These are phyloP conservation scores for Elongisporangium senticosum DNA, from an alignment of 352 stramenopile species.

Conservation along the genomic window DNA sequence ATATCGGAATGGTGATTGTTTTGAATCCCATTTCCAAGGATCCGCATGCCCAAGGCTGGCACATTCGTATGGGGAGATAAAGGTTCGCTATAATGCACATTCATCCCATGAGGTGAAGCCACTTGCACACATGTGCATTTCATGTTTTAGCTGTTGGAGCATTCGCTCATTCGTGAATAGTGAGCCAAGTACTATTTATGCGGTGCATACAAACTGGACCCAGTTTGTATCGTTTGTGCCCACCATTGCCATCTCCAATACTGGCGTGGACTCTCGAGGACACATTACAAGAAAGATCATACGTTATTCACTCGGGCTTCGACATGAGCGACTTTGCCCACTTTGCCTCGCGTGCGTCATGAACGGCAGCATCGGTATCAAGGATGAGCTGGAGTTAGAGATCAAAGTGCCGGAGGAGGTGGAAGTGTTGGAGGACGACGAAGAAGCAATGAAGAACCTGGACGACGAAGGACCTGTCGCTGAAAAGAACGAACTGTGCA, in stretches of 20 bases:
- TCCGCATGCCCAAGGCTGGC: slow-evolving; percentile 50
- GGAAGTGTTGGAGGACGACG: slow-evolving; percentile 37
- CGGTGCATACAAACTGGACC: slow-evolving; percentile 38
- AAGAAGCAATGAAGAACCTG: slow-evolving; percentile 30
- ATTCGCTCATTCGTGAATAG: slow-evolving; percentile 31
- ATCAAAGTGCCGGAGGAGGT: slow-evolving; percentile 88
- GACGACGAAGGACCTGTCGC: slow-evolving; percentile 21
- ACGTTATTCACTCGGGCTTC: slow-evolving; percentile 98
- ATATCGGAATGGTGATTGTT: slow-evolving; percentile 6
- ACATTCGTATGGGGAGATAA: slow-evolving; percentile 79
- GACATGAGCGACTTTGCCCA: slow-evolving; percentile 91
- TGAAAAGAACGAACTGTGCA: slow-evolving; percentile 73
- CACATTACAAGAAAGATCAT: no score
- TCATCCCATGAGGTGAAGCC: not conserved
- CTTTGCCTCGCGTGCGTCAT: slow-evolving; percentile 94
- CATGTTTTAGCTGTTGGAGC: not conserved
- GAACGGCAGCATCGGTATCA: slow-evolving; percentile 89
- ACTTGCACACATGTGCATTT: not conserved
- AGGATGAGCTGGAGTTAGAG: slow-evolving; percentile 90
- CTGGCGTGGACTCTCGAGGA: slow-evolving; percentile 49
- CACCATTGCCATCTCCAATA: slow-evolving; percentile 60
- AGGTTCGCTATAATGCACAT: slow-evolving; percentile 20
- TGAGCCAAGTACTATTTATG: slow-evolving; percentile 69
- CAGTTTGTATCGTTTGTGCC: slow-evolving; percentile 63
- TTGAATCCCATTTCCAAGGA: slow-evolving; percentile 6